Evolutionary conservation across 495 filamentous ascomycete species (phyloP).

Genomic region (Trichoderma gamsii): DNA sequence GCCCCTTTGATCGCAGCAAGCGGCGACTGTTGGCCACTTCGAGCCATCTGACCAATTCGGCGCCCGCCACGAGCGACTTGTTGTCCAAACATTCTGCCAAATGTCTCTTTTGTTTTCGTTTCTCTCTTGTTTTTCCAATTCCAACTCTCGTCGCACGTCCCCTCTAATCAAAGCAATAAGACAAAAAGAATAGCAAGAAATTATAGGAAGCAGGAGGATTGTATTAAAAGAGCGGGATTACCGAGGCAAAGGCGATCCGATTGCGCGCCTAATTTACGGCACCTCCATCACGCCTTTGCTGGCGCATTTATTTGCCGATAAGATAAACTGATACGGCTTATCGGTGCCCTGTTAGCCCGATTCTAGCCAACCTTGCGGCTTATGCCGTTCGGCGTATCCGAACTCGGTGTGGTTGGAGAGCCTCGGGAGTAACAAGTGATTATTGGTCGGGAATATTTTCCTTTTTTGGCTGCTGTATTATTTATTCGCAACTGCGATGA

Average conservation of each 20-base stretch:
- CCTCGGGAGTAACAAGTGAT: too few relatives aligned
- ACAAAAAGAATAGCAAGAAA: not conserved
- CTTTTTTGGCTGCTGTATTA: too few relatives aligned
- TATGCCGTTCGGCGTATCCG: not conserved
- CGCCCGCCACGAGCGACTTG: slow-evolving; percentile 11
- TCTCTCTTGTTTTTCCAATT: slow-evolving; percentile 24
- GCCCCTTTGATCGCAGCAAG: not conserved
- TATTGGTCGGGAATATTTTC: too few relatives aligned
- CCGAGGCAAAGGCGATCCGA: not conserved
- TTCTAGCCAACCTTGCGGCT: not conserved
- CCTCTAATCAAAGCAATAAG: slow-evolving; percentile 77
- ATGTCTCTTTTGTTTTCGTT: not conserved
- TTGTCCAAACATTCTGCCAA: slow-evolving; percentile 7
- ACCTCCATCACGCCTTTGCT: not conserved
- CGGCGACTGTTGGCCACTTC: not conserved
- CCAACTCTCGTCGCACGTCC: slow-evolving; percentile 78
- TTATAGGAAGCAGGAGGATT: not conserved
- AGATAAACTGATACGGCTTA: slow-evolving; percentile 7
- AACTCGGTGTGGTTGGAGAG: not conserved
- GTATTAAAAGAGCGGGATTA: not conserved
- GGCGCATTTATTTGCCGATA: not conserved
- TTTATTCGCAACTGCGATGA: too few relatives aligned
- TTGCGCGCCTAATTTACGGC: not conserved
- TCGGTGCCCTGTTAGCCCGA: not conserved
- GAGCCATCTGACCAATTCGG: slow-evolving; percentile 1